Evolutionary conservation across 2,329 filamentous ascomycete genomes (phyloP), one percentile per base, ranked within the genome.

Genomic region (Daldinia sp.): DNA sequence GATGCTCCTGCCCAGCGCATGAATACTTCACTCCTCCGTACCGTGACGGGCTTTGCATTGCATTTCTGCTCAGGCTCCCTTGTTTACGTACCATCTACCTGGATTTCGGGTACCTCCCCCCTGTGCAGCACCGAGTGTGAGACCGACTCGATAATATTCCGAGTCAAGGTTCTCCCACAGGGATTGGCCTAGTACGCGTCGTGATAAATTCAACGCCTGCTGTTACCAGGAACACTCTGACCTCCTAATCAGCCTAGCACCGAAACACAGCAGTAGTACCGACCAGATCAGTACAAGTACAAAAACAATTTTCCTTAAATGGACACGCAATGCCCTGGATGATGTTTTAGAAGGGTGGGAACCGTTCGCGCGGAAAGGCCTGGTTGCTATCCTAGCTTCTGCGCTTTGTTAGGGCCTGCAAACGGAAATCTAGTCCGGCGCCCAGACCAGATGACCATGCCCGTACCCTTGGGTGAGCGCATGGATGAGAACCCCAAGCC

Each of bases 341-440:
- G 61, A 51, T 54, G 67, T 63, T 65, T 66, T 51, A 57, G 58
- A 33, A 59, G 64, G 61, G 69, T 70, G 69, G 67, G 61, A 69
- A 65, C 67, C 67, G 58, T 65, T 71, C 59, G 64, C 69, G 59
- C 60, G 62, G 64, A 67, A 68, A 68, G 61, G 55, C 55, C 53
- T 64, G 53, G 50, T 35, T 61, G 53, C 60, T 39, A 69, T 68
- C 67, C 69, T 72, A 50, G 69, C 59, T 28, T 51, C 57, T 60
- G 62, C 67, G 42, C 48, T 67, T 70, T 53, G 56, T 60, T 68
- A 59, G 53, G 67, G 65, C 61, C 70, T 72, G 54, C 65, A 70
- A 72, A 71, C 68, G 68, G 70, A 65, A 71, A 69, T 71, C 68
- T 68, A 64, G 63, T 69, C 70, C 70, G 70, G 60, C 68, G 64